Percentiles rank a stretch among this genome's conserved stretches.
These are phyloP conservation scores for Penium margaritaceum DNA, from an alignment of 139 green algal genomes.

Conservation along the genomic window DNA sequence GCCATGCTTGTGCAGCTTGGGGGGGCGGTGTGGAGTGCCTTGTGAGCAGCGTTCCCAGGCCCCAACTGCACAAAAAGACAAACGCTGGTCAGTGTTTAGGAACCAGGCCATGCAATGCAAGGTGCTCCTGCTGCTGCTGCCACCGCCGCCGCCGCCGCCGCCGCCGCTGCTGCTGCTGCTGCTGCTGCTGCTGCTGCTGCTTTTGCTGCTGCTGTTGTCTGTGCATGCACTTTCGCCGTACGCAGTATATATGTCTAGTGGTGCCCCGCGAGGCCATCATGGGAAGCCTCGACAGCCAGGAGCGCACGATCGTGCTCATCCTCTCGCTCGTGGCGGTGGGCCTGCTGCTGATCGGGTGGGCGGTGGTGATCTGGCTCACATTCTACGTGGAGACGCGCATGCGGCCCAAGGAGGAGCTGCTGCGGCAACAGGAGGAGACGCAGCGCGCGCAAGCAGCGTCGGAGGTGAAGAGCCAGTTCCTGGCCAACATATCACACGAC, in stretches of 20 bases:
- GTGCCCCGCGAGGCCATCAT: conserved; percentile 1
- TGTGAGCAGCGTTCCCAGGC: no score
- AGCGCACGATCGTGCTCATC: conserved; percentile 6
- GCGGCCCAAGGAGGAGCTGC: conserved; percentile 23
- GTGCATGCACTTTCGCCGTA: background rate
- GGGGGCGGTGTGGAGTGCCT: no score
- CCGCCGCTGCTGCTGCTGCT: no score
- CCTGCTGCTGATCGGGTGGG: conserved; percentile 21
- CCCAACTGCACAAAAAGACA: no score
- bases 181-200: no score
- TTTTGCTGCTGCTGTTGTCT: no score
- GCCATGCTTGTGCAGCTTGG: no score
- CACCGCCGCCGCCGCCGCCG: no score
- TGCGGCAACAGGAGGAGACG: conserved; percentile 21
- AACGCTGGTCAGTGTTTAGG: no score
- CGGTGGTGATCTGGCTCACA: conserved; percentile 18
- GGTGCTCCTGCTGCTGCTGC: no score
- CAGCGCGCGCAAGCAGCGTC: conserved; percentile 15
- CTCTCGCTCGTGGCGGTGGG: background rate
- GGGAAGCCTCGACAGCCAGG: conserved; percentile 2
- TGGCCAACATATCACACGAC: conserved; percentile 41
- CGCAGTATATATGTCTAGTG: conserved; percentile 11
- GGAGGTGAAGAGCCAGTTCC: conserved; percentile 43
- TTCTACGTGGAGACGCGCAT: conserved; percentile 17
- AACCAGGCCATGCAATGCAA: no score